phyloP scores from a whole-genome alignment of 1,284 basidiomycete species.

The Wolfiporia cocos region DNA sequence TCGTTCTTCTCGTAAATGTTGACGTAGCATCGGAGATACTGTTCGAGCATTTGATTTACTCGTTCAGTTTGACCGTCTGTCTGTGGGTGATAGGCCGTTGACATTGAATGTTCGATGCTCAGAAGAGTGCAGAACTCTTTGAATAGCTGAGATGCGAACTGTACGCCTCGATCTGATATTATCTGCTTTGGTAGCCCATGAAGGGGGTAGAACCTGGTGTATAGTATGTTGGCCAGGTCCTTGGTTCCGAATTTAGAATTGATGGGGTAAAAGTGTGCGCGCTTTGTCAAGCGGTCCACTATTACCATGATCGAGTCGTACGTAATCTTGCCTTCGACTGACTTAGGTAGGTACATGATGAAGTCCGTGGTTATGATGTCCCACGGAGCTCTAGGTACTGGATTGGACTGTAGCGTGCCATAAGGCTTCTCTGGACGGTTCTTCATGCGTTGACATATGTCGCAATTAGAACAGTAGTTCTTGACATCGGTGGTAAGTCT shows the following conservation, averaged over 20 bases:
- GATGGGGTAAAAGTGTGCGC: conserved; percentile 26
- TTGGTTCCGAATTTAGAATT: conserved; percentile 19
- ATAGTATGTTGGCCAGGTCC: conserved; percentile 20
- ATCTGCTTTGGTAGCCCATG: conserved; percentile 28
- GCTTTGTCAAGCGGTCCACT: conserved; percentile 13
- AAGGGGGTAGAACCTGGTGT: conserved; percentile 24
- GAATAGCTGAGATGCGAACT: too few relatives aligned
- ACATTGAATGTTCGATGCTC: too few relatives aligned
- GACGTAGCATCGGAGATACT: too few relatives aligned
- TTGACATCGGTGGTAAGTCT: background rate
- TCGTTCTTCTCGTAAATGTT: too few relatives aligned
- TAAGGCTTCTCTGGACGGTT: background rate
- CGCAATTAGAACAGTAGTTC: conserved; percentile 22
- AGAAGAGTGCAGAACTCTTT: too few relatives aligned
- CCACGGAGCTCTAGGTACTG: conserved; percentile 27
- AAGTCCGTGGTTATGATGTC: conserved; percentile 30
- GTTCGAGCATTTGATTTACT: too few relatives aligned
- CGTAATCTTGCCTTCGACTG: too few relatives aligned
- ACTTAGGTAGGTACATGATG: conserved; percentile 29
- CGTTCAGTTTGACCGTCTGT: too few relatives aligned
- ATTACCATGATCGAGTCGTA: conserved; percentile 28
- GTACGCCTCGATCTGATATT: conserved; percentile 28
- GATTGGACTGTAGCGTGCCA: conserved; percentile 8
- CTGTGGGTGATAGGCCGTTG: too few relatives aligned
- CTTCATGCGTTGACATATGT: conserved; percentile 16